Base-by-base conservation (phyloP, 768 basidiomycete species). In the Amanita rimosa region DNA sequence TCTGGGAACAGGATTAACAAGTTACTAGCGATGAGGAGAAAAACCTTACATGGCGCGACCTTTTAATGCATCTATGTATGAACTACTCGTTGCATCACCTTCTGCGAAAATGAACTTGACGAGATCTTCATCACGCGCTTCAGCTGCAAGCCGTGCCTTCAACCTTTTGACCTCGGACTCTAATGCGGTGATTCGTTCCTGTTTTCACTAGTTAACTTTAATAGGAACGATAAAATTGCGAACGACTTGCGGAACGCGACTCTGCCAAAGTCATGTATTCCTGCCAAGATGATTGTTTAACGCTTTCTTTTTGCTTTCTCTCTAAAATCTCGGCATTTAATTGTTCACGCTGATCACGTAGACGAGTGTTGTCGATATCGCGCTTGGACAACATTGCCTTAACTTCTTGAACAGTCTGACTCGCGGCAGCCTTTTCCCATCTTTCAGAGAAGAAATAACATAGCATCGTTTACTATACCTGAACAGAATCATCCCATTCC, bases 141-240 rank as follows among this genome's bases (percentile, higher is more conserved):
- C 66, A 0, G 89, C 88, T 16, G 87, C 91, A n/a, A 94, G 67
- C 26, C 77, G 75, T 13, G 83, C 73, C 62, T 85, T 88, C 53
- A 85, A 70, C 19, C 92, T 74, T 36, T 68, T 72, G 9, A 85
- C 67, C 61, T 97, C 91, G 1, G 83, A 83, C 52, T 79, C 68
- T 21, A 95, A 61, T 24, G 79, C 75, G 10, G 61, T 60, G 38
- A 97, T 81, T 34, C 92, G 83, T 52, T 85, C 86, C 79, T 91
- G 39, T 48, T 43, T 45, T 19, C 19, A 46, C 55, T 10, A 57
- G 50, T 46, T 39, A 51, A 47, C 52, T 19, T 22, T 37, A 54
- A 52, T 38, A 40, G 31, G 55, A 52, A 34, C 52, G 47, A 14
- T 47, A 14, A 41, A 16, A 51, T 46, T 17, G 16, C 41, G 8